Evolutionary conservation across 176 grass and related monocot genomes (phyloP), one percentile per base, ranked within the genome.

Genomic region (Avena sativa): DNA sequence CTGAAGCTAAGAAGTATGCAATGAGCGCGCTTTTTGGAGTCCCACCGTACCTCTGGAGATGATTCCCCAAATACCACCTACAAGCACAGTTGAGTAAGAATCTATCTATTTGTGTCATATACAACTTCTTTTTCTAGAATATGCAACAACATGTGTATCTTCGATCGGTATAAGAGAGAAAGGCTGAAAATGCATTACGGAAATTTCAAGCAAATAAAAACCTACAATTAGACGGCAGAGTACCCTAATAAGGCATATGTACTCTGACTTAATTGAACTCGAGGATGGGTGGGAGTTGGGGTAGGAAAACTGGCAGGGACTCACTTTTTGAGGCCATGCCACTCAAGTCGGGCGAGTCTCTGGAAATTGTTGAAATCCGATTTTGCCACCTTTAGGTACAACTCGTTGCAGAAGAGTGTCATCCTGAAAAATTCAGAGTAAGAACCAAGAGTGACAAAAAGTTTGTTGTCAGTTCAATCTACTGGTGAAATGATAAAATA

Each of bases 291-390:
- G 8, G 46, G 46, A 47, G 4, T 47, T 3, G 46, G 9, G 20
- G 20, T 21, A 8, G 57, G 8, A 3, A 21, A 21, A 62, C 8
- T 62, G 9, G 1, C 0, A 4, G 19, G 19, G 19, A 59, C 59
- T 34, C n/a, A 97, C 95, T 25, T 86, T 84, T 79, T 78, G 1
- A 97, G 68, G 55, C 20, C 63, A 2, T 77, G 56, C 90, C 87
- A 97, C 77, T 97, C 95, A 0, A 82, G 38, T 26, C 83, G 89
- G 80, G 87, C 80, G 0, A 59, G 46, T 20, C 69, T 38, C 28
- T 94, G 95, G 44, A 86, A 97, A 4, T 30, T 60, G 3, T 79
- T 90, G 43, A 90, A 97, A 70, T 92, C 95, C 0, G 38, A 78
- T 68, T 81, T 92, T 0, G 95, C 95, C 12, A 78, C 47, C 61